These are phyloP conservation scores for Balamuthia mandrillaris DNA, from an alignment of 208 protist species.

Conservation along the genomic window DNA sequence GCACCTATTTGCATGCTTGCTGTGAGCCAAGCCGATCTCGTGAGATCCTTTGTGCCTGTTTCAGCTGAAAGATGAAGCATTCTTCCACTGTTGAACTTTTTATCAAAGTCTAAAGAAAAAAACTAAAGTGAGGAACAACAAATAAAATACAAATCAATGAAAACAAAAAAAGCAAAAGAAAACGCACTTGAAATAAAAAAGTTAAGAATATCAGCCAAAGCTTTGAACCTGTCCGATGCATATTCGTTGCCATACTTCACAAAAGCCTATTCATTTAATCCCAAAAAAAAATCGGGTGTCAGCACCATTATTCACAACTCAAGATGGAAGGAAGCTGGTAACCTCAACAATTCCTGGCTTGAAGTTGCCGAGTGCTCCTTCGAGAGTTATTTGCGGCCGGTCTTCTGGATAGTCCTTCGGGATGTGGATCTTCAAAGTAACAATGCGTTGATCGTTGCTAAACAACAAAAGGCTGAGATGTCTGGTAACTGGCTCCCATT, in stretches of 20 bases:
- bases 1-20: too few relatives aligned
- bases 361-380: background rate
- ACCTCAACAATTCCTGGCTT: background rate
- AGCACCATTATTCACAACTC: background rate
- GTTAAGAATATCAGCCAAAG: background rate
- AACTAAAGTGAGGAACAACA: background rate
- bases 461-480: background rate
- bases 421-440: background rate
- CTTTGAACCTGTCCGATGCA: background rate
- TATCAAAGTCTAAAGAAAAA: background rate
- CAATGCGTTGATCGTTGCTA: background rate
- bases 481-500: background rate
- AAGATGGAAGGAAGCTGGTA: background rate
- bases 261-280: background rate
- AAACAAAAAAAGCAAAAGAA: background rate
- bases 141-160: background rate
- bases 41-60: too few relatives aligned
- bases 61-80: too few relatives aligned
- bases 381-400: background rate
- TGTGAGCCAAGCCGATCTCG: too few relatives aligned
- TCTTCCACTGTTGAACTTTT: background rate
- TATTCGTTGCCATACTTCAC: constrained; percentile 15
- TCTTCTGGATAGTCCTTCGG: constrained; percentile 19
- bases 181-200: constrained; percentile 4
- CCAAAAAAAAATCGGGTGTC: too few relatives aligned